Percentiles rank a stretch among this genome's conserved stretches.
These are phyloP conservation scores for Lachancea nothofagi DNA, from an alignment of 805 yeast genomes.

Conservation along the genomic window DNA sequence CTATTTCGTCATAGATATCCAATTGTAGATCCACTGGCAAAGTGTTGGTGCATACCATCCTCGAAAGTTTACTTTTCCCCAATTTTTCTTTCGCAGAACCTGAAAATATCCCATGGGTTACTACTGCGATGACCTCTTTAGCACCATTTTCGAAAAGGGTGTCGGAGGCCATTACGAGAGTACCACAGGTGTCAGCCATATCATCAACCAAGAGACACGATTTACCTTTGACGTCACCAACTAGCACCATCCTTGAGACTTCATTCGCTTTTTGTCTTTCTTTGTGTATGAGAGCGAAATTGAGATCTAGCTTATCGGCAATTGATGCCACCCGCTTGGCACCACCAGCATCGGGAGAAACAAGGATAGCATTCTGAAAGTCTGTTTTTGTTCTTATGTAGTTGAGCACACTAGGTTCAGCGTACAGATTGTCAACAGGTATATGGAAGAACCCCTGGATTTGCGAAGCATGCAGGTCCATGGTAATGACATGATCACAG, in stretches of 20 bases:
- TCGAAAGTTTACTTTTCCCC: slow-evolving; percentile 60
- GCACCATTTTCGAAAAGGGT: slow-evolving; percentile 64
- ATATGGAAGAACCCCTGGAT: slow-evolving; percentile 81
- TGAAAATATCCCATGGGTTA: slow-evolving; percentile 74
- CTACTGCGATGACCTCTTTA: slow-evolving; percentile 69
- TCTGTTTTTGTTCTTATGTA: slow-evolving; percentile 61
- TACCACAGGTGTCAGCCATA: slow-evolving; percentile 89
- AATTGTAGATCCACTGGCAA: slow-evolving; percentile 69
- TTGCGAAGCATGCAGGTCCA: slow-evolving; percentile 87
- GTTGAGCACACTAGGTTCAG: slow-evolving; percentile 75
- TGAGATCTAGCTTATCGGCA: slow-evolving; percentile 72
- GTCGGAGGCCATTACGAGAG: slow-evolving; percentile 78
- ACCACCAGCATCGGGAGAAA: slow-evolving; percentile 89
- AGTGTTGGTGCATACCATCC: slow-evolving; percentile 74
- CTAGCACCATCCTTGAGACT: slow-evolving; percentile 77
- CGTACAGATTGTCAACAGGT: slow-evolving; percentile 79
- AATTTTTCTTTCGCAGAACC: slow-evolving; percentile 70
- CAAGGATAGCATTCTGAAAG: slow-evolving; percentile 59
- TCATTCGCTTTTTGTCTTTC: slow-evolving; percentile 81
- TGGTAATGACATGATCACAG: slow-evolving; percentile 78
- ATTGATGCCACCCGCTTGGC: slow-evolving; percentile 84
- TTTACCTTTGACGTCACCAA: slow-evolving; percentile 76
- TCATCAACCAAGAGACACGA: slow-evolving; percentile 77
- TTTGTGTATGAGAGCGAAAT: slow-evolving; percentile 79
- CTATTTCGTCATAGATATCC: slow-evolving; percentile 58